These are phyloP conservation scores for Trichosanthes cucumerina DNA, from an alignment of 306 rosid genomes.

Conservation along the genomic window DNA sequence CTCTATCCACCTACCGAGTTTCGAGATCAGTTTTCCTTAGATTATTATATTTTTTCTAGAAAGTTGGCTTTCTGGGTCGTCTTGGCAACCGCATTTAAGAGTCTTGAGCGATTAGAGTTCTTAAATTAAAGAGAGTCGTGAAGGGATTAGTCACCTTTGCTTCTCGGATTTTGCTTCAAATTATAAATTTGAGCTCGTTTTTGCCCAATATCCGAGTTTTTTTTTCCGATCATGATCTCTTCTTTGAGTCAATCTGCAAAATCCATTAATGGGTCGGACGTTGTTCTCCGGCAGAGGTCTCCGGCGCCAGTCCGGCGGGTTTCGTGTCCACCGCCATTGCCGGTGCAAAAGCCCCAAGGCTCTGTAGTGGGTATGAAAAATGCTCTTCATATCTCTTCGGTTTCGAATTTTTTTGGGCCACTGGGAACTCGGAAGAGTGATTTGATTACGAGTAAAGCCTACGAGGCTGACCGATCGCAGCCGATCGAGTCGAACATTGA, in stretches of 20 bases:
- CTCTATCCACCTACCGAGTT: not conserved
- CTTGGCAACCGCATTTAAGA: not conserved
- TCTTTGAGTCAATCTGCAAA: conserved; percentile 21
- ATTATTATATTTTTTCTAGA: not conserved
- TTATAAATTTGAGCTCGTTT: not conserved
- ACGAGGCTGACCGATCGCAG: conserved; percentile 41
- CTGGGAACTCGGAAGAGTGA: not conserved
- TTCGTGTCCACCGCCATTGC: not conserved
- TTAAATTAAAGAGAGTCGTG: not conserved
- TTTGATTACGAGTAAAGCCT: not conserved
- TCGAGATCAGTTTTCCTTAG: not conserved
- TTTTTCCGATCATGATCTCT: conserved; percentile 29
- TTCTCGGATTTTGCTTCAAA: not conserved
- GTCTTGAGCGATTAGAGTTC: not conserved
- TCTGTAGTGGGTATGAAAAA: not conserved
- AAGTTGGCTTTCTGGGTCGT: not conserved
- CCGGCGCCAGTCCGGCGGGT: not conserved
- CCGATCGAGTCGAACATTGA: conserved; percentile 31
- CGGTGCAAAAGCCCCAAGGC: not conserved
- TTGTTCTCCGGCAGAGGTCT: conserved; percentile 15
- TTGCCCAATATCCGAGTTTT: not conserved
- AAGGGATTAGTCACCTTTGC: not conserved
- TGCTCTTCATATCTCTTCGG: not conserved
- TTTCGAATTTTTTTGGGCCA: not conserved
- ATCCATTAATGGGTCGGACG: conserved; percentile 17